Evolutionary conservation across 441 rosid genomes (phyloP), one percentile per base, ranked within the genome.

Genomic region (Eutrema salsugineum): DNA sequence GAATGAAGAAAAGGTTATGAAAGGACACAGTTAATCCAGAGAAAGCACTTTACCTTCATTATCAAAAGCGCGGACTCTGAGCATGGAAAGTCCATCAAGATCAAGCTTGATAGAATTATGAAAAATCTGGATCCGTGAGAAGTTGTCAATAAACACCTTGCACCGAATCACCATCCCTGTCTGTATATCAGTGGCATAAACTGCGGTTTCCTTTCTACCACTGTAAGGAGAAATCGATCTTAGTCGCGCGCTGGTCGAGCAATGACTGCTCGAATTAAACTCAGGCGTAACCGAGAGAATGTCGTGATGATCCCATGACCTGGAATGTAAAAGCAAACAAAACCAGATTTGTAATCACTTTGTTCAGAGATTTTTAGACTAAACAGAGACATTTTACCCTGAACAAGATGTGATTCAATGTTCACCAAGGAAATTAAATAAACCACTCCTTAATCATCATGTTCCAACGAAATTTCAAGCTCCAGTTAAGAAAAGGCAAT

Each of bases 251-350:
- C 94, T 89, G 8, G 89, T 89, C 8, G 99, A 92, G 80, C 99
- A 94, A 60, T 70, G 91, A 69, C 81, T 90, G 73, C 87, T 92
- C 30, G 77, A 47, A 78, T 94, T 94, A 79, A 90, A 88, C 72
- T 92, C 99, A 19, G 99, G 99, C 22, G 82, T 58, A 35, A 94
- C 97, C 35, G 98, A 89, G 36, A 94, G 78, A 66, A 94, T 70
- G 53, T 94, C 99, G 51, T 86, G 97, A 82, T 94, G 99, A 81
- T 94, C 99, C 99, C 97, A 94, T 48, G 99, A 88, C 99, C 99
- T 94, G 83, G 27, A 24, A 24, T 24, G 27, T 24, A 24, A 24
- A 24, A 24, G 3, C 27, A 24, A 24, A 24, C 27, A 24, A 24
- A 24, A 24, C 27, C 27, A 24, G 2, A 24, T 24, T 24, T 24